Evolutionary conservation across 805 yeast species (phyloP).

Genomic region (Saturnispora serradocipensis): DNA sequence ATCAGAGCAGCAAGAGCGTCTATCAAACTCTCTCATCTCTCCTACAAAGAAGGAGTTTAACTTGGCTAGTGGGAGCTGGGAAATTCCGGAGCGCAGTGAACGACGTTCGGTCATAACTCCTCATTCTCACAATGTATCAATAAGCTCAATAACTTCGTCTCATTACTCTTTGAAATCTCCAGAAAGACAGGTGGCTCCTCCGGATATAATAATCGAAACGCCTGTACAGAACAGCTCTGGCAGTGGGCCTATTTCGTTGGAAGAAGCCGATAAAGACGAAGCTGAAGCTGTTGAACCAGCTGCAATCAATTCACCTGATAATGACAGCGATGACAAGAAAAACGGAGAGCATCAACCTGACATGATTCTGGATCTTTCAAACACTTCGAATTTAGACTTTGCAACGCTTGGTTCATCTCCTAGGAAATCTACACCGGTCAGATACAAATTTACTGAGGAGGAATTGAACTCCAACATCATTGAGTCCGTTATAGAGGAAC

Average conservation of each 20-base stretch:
- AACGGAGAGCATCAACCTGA: neutral
- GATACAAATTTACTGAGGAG: constrained; percentile 15
- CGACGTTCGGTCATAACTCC: constrained; percentile 11
- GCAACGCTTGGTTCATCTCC: constrained; percentile 24
- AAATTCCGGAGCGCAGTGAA: constrained; percentile 24
- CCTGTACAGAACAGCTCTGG: neutral
- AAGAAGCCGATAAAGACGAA: neutral
- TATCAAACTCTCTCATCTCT: constrained; percentile 9
- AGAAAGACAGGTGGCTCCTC: neutral
- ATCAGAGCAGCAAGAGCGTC: constrained; percentile 13
- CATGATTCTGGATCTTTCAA: neutral
- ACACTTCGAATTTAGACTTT: neutral
- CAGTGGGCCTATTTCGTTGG: neutral
- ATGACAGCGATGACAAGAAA: neutral
- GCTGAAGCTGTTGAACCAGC: neutral
- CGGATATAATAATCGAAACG: neutral
- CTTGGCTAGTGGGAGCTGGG: constrained; percentile 7
- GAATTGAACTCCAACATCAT: constrained; percentile 21
- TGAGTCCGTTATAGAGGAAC: constrained; percentile 8
- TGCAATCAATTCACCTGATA: neutral
- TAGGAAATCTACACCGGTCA: constrained; percentile 21
- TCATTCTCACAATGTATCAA: neutral
- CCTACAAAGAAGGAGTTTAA: constrained; percentile 5
- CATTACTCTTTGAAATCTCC: constrained; percentile 5
- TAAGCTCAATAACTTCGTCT: constrained; percentile 10